Base-by-base conservation (phyloP, 2,329 filamentous ascomycete genomes). In the Monosporascus sp. region DNA sequence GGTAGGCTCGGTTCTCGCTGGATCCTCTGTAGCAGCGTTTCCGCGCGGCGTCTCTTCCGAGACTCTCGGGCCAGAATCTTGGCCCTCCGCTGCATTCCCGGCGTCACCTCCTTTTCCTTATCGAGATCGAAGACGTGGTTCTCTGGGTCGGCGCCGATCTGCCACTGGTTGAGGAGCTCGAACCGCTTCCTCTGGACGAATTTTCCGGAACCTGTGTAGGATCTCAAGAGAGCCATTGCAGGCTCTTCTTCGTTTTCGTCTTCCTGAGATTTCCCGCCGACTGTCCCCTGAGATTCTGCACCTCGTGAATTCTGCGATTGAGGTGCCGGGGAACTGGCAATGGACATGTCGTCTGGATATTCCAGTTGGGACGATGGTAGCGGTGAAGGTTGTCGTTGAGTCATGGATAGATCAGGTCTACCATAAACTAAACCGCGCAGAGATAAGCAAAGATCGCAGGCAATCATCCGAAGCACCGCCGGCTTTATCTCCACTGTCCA, bases 91-190 rank as follows among this genome's bases (percentile, higher is more conserved):
- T 56, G 46, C 60, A 62, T 64, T 7, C 62, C 62, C 5, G 55
- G 58, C 7, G 63, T 65, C 22, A 57, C 56, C 37, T 68, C 66
- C 2, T 52, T 58, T 47, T 56, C 60, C 37, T 60, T 56, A 35
- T 68, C 61, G 5, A 69, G 60, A 35, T 67, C 66, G 48, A 68
- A 69, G 7, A 55, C 55, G 35, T 68, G 65, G 17, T 61, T 51
- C 2, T 57, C 50, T n/a, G 60, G 60, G 37, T 62, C 55, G 1
- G 54, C 57, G 0, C 63, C 65, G 5, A 65, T 38, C 43, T 59
- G 53, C 67, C 67, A 69, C 37, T 65, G 63, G 14, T 65, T 59
- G 7, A 66, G 49, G 14, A 68, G 62, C 49, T 56, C 58, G 7
- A 57, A 58, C 6, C 54, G 55, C 49, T 65, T 65, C 8, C 54